Percentiles rank a stretch among this genome's conserved stretches.
phyloP scores from a whole-genome alignment of 1,139 yeast species.

The Saccharomyces hybrid region DNA sequence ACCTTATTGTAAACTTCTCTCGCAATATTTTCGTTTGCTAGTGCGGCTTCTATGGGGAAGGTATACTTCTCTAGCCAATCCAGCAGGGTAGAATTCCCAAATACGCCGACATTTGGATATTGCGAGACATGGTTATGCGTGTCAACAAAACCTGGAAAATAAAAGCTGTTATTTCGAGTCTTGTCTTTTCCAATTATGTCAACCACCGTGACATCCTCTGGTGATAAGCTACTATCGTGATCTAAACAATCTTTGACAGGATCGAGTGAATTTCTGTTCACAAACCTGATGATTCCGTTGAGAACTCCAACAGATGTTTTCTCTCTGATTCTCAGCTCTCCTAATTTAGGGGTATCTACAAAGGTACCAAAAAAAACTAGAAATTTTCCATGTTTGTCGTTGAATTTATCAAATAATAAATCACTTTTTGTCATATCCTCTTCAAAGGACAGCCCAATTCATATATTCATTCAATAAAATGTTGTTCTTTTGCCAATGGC shows the following conservation, averaged over 20 bases:
- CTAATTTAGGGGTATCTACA: conserved; percentile 47
- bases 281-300: conserved; percentile 20
- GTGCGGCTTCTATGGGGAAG: conserved; percentile 71
- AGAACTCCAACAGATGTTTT: conserved; percentile 48
- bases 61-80: conserved; percentile 88
- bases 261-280: conserved; percentile 17
- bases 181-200: conserved; percentile 15
- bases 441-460: not conserved
- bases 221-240: conserved; percentile 14
- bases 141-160: conserved; percentile 88
- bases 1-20: conserved; percentile 53
- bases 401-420: not conserved
- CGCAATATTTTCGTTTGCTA: conserved; percentile 48
- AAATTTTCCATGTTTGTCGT: not conserved
- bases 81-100: conserved; percentile 73
- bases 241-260: conserved; percentile 21
- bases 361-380: conserved; percentile 44
- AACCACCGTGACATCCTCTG: conserved; percentile 19
- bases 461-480: not conserved
- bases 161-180: conserved; percentile 39
- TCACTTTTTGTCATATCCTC: not conserved
- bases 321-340: conserved; percentile 40
- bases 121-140: conserved; percentile 97
- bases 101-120: conserved; percentile 88
- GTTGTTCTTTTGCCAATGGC: not conserved